Evolutionary conservation across 2,329 filamentous ascomycete genomes (phyloP).

Genomic region (Leptographium galeiforme): DNA sequence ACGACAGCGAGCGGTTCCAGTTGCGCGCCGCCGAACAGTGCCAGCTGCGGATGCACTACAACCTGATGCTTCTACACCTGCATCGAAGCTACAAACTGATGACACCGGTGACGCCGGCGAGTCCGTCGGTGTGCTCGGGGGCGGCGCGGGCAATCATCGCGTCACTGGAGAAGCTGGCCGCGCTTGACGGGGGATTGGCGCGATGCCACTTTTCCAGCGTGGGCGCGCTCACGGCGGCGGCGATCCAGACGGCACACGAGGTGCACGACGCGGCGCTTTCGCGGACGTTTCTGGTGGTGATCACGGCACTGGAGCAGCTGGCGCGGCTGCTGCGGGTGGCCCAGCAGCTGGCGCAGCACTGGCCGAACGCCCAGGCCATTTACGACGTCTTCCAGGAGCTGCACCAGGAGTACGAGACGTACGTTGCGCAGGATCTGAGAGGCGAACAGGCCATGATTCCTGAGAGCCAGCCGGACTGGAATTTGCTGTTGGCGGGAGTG

Average conservation of each 20-base stretch:
- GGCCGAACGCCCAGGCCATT: slow-evolving; percentile 3
- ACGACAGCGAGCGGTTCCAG: not conserved
- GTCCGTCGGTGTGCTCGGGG: not conserved
- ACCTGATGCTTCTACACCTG: not conserved
- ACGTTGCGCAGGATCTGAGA: not conserved
- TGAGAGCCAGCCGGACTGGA: not conserved
- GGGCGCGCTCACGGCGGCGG: slow-evolving; percentile 1
- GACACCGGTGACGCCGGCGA: not conserved
- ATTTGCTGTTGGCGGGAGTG: not conserved
- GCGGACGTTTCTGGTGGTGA: not conserved
- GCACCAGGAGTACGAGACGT: slow-evolving; percentile 4
- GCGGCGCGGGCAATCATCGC: not conserved
- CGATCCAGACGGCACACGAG: slow-evolving; percentile 3
- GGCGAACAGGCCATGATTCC: slow-evolving; percentile 1
- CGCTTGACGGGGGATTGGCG: not conserved
- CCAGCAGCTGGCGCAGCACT: not conserved
- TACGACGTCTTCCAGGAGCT: slow-evolving; percentile 1
- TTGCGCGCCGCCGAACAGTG: not conserved
- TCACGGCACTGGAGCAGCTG: not conserved
- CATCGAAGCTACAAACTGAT: not conserved
- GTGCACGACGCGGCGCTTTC: not conserved
- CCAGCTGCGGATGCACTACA: slow-evolving; percentile 1
- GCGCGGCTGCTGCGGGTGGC: not conserved
- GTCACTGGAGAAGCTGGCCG: not conserved
- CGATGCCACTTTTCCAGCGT: slow-evolving; percentile 2